These are phyloP conservation scores for Curvularia sp. DNA, from an alignment of 2,329 filamentous ascomycete species.

Conservation along the genomic window DNA sequence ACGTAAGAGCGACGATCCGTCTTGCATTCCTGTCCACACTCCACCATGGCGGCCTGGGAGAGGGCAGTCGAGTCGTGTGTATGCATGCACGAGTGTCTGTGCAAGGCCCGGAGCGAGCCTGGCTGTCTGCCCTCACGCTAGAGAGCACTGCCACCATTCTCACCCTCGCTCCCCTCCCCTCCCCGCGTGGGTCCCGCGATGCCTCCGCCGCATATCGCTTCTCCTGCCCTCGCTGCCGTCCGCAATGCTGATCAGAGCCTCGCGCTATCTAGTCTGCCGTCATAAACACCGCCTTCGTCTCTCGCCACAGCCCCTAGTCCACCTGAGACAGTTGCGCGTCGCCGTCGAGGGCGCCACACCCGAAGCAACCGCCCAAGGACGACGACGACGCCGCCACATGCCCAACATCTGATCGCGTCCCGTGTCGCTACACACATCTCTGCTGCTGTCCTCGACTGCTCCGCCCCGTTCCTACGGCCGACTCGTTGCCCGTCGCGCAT, in stretches of 20 bases:
- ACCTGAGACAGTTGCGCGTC: conserved; percentile 45
- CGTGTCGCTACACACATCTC: not conserved
- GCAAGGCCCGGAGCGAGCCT: conserved; percentile 22
- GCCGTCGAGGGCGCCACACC: conserved; percentile 19
- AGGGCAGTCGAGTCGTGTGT: not conserved
- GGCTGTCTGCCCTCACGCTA: conserved; percentile 26
- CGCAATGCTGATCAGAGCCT: conserved; percentile 45
- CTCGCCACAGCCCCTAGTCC: conserved; percentile 29
- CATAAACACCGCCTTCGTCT: conserved; percentile 20
- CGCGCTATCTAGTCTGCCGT: conserved; percentile 30
- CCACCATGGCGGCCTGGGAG: not conserved
- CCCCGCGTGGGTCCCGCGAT: conserved; percentile 33
- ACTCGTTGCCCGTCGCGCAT: conserved; percentile 3
- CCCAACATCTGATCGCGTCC: conserved; percentile 16
- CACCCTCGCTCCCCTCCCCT: conserved; percentile 33
- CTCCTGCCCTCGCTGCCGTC: conserved; percentile 28
- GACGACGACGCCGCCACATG: conserved; percentile 21
- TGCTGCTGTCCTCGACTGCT: not conserved
- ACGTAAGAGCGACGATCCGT: conserved; percentile 30
- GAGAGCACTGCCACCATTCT: conserved; percentile 32
- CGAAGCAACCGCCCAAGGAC: conserved; percentile 26
- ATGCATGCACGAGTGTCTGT: conserved; percentile 2
- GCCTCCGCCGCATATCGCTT: conserved; percentile 25
- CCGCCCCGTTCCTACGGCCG: conserved; percentile 3
- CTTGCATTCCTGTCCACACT: not conserved